Base-by-base conservation (phyloP, 257 asterid genomes). In the Jacaranda copaia region DNA sequence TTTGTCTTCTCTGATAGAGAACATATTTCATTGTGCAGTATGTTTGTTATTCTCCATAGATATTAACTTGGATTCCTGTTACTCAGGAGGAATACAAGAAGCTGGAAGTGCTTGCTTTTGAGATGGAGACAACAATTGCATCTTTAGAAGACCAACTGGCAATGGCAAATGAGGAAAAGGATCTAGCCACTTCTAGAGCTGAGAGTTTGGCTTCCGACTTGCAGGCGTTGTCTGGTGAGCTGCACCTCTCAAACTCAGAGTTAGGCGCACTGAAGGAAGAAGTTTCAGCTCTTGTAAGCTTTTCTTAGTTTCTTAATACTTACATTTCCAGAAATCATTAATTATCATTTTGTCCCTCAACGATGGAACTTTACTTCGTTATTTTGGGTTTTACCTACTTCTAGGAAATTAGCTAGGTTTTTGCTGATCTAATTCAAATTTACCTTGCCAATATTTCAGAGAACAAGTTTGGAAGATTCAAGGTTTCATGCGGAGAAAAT, bases 41-140 rank as follows among this genome's bases (percentile, higher is more conserved):
- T 62, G 58, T 63, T 61, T 63, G 8, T 43, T 38, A 67, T 63
- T 69, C 59, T 43, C 51, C 32, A n/a, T 39, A 12, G n/a, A 53
- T 65, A 66, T 60, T 66, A 67, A 12, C 39, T 53, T 63, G 6
- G 10, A 61, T 51, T 52, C 70, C 43, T 75, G 71, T 43, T 65
- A 49, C 83, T 77, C 76, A 95, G 98, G 94, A 89, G 70, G 98
- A 91, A 45, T 89, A 88, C 90, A 87, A 85, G 89, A 91, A 77
- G 76, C 88, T 91, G 84, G 98, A 95, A 88, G 94, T 89, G 74
- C 96, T 95, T 70, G 96, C 98, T 63, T 93, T 85, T 86, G 96
- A 93, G 86, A 93, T 93, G 98, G 99, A 95, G 81, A 72, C 91
- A 46, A 82, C 91, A 82, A 93, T 93, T 73, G 96, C 88, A 74